These are phyloP conservation scores for Suillus americanus DNA, from an alignment of 768 basidiomycete species.

Conservation along the genomic window DNA sequence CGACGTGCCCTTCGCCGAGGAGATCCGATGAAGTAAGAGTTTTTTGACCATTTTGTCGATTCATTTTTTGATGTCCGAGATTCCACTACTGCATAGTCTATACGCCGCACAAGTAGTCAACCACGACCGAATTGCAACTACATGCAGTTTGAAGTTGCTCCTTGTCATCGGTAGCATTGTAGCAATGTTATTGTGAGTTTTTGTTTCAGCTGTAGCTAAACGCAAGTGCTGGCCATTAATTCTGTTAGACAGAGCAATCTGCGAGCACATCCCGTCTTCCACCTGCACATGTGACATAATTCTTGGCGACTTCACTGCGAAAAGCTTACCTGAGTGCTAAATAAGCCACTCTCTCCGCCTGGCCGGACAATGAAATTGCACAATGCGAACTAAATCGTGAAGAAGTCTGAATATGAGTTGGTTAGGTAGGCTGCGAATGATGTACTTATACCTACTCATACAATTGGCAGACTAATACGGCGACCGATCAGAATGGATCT, in stretches of 20 bases:
- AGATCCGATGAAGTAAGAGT: background rate
- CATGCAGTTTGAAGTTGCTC: background rate
- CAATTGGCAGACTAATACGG: background rate
- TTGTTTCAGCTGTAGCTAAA: background rate
- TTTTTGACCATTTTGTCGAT: background rate
- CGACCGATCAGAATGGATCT: background rate
- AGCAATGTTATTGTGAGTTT: background rate
- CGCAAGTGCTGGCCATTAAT: background rate
- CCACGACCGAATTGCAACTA: background rate
- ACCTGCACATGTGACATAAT: background rate
- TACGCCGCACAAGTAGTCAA: background rate
- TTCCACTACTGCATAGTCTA: background rate
- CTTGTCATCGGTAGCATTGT: background rate
- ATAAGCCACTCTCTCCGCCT: background rate
- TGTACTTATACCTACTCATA: background rate
- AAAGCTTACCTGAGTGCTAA: background rate
- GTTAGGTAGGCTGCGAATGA: background rate
- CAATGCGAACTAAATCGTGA: background rate
- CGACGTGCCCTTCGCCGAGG: background rate
- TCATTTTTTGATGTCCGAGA: background rate
- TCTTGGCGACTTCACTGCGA: background rate
- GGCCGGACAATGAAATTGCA: background rate
- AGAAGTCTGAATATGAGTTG: background rate
- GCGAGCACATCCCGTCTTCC: background rate
- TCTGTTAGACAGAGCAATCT: background rate